These are phyloP conservation scores for Rhizopus sp. DNA, from an alignment of 371 early-diverging fungal genomes.

Conservation along the genomic window DNA sequence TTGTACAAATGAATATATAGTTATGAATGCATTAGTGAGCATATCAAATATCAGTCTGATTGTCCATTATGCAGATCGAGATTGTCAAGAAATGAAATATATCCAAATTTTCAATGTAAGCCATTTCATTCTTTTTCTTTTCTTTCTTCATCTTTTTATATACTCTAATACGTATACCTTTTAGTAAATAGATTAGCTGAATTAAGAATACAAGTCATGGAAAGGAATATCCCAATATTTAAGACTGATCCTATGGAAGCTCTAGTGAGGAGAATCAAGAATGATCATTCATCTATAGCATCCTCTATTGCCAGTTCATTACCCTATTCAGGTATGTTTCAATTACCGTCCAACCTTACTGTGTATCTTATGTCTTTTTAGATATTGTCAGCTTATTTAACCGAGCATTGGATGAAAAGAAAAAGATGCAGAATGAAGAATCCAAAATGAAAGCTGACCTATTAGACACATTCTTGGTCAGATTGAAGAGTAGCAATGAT, in stretches of 20 bases:
- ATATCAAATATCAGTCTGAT: slow-evolving; percentile 55
- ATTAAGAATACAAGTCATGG: slow-evolving; percentile 7
- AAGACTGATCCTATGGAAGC: slow-evolving; percentile 16
- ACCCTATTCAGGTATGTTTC: slow-evolving; percentile 15
- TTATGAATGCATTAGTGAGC: slow-evolving; percentile 72
- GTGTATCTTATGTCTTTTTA: slow-evolving; percentile 9
- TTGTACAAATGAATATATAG: slow-evolving; percentile 29
- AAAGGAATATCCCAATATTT: slow-evolving; percentile 2
- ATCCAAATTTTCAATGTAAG: slow-evolving; percentile 80
- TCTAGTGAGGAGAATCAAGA: slow-evolving; percentile 22
- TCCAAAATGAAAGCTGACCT: slow-evolving; percentile 56
- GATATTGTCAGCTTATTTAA: slow-evolving; percentile 59
- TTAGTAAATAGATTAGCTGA: slow-evolving; percentile 35
- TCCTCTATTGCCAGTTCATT: slow-evolving; percentile 15
- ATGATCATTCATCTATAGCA: slow-evolving; percentile 16
- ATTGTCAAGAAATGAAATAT: slow-evolving; percentile 65
- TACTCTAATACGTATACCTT: background rate
- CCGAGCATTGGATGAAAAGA: slow-evolving; percentile 59
- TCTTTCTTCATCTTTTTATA: too few relatives aligned
- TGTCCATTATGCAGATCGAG: slow-evolving; percentile 76
- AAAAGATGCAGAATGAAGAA: slow-evolving; percentile 51
- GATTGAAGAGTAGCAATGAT: slow-evolving; percentile 8
- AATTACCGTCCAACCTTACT: background rate
- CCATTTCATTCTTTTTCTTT: too few relatives aligned
- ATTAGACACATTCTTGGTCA: slow-evolving; percentile 4